Evolutionary conservation across 768 basidiomycete genomes (phyloP), one percentile per base, ranked within the genome.

Genomic region (Lactarius akahatsu): DNA sequence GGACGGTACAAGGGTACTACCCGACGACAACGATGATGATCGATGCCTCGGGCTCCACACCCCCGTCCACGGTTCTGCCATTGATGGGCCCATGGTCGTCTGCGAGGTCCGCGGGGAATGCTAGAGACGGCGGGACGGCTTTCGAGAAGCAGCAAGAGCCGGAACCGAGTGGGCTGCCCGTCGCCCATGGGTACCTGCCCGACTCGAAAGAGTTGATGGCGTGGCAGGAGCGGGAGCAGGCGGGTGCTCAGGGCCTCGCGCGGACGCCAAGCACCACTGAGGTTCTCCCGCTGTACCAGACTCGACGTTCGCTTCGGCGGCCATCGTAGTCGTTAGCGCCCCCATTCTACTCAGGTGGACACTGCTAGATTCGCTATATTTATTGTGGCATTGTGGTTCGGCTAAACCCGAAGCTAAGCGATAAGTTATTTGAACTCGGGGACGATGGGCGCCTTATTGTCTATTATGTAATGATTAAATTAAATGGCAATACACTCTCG

Each of bases 121-220:
- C 15, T 5, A 40, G 54, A 7, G 30, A 15, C 28, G 28, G 16
- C 54, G 54, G 32, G 32, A 32, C 32, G 32, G 32, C 32, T 1
- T 26, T 32, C 28, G 55, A 57, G 20, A 56, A 32, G 41, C 62
- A n/a, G 2, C 41, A 32, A 32, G 1, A 32, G 32, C 6, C n/a
- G 45, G 57, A 57, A 16, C 2, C n/a, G 8, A 52, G 36, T 1
- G 61, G 38, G 52, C 28, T 26, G 47, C 23, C 34, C 11, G 30
- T 62, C 61, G 13, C 54, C 38, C 54, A 11, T 26, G 62, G 54
- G 20, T 63, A 63, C 55, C n/a, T 62, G 28, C 11, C 30, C 18
- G 40, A 43, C 11, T 63, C 62, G 62, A 57, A 63, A 32, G 62
- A 30, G 28, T 23, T 28, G 62, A 34, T 41, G 20, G 40, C 61